Evolutionary conservation across 2,329 filamentous ascomycete species (phyloP).

Genomic region (Epichloe uncinata): DNA sequence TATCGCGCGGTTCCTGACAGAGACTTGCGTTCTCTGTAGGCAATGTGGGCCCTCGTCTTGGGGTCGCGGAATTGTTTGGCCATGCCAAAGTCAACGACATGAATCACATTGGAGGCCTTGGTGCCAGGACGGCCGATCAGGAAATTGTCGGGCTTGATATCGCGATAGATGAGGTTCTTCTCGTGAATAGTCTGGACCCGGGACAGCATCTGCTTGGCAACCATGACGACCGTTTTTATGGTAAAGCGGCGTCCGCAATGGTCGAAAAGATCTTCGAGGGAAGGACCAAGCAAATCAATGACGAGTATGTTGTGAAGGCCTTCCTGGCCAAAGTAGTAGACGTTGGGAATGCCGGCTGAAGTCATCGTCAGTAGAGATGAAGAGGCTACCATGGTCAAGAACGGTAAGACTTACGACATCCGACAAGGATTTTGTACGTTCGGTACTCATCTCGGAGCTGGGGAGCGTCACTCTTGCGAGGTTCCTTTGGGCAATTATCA

Average conservation of each 20-base stretch:
- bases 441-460: conserved; percentile 97
- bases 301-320: conserved; percentile 99
- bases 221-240: conserved; percentile 92
- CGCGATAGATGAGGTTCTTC: conserved; percentile 98
- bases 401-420: conserved; percentile 64
- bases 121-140: conserved; percentile 91
- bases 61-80: conserved; percentile 98
- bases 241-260: conserved; percentile 99
- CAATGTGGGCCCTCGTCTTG: conserved; percentile 98
- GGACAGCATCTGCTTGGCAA: conserved; percentile 96
- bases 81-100: conserved; percentile 99
- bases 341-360: conserved; percentile 78
- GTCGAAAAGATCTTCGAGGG: conserved; percentile 97
- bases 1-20: conserved; percentile 93
- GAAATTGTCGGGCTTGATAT: conserved; percentile 99
- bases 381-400: background rate
- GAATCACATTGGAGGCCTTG: conserved; percentile 94
- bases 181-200: conserved; percentile 99
- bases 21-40: conserved; percentile 92
- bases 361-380: background rate
- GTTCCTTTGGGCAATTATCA: conserved; percentile 50
- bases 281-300: conserved; percentile 87
- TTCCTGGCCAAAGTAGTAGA: conserved; percentile 98
- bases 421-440: conserved; percentile 98
- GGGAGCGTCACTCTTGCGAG: conserved; percentile 94